phyloP scores from a whole-genome alignment of 2,329 filamentous ascomycete genomes.

The Beauveria bassiana region DNA sequence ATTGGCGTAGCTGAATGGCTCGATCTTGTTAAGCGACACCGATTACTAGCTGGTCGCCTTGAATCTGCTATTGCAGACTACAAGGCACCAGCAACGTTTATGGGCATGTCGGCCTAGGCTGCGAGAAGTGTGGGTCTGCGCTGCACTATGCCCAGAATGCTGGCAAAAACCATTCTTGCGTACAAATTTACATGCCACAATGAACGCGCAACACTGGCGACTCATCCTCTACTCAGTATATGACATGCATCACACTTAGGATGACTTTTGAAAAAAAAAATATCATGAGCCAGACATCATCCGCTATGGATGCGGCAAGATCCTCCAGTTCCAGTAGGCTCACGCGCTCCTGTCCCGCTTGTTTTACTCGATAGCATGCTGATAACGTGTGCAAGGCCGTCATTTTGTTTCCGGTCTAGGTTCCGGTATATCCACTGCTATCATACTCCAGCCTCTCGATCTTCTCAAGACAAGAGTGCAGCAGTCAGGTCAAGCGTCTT shows the following conservation, averaged over 20 bases:
- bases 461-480: slow-evolving; percentile 95
- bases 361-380: not conserved
- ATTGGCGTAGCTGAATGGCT: slow-evolving; percentile 66
- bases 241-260: not conserved
- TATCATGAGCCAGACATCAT: not conserved
- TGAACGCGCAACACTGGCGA: not conserved
- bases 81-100: slow-evolving; percentile 14
- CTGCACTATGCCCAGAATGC: not conserved
- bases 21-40: slow-evolving; percentile 80
- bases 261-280: not conserved
- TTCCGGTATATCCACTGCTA: slow-evolving; percentile 80
- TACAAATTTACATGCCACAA: not conserved
- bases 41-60: slow-evolving; percentile 70
- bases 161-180: not conserved
- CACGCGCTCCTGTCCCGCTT: not conserved
- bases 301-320: not conserved
- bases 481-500: slow-evolving; percentile 66
- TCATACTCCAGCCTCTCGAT: slow-evolving; percentile 89
- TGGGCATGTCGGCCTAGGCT: slow-evolving; percentile 6
- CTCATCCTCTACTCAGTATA: not conserved
- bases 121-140: not conserved
- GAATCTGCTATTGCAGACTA: slow-evolving; percentile 59
- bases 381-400: slow-evolving; percentile 44
- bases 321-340: slow-evolving; percentile 7
- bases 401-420: slow-evolving; percentile 85